Conservation (phyloP, 106 monocot species). For the Amphibolis antarctica region DNA sequence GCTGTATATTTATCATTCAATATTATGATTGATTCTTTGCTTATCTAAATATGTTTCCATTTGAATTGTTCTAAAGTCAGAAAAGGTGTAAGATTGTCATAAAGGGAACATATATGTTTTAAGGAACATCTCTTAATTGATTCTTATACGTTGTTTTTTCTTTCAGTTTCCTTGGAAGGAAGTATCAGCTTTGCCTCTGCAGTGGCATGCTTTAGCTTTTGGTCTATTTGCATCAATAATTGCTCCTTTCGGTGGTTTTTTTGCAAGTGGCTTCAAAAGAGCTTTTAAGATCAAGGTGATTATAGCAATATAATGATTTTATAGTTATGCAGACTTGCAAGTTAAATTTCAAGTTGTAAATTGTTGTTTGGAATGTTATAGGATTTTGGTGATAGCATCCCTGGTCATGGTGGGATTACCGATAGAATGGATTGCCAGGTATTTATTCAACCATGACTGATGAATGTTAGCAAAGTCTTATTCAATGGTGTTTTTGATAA, state of each 20-base stretch:
- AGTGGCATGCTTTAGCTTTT: slow-evolving; percentile 93
- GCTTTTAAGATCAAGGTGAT: slow-evolving; percentile 92
- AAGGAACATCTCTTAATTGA: not conserved
- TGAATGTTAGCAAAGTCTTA: no score
- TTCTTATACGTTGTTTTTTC: not conserved
- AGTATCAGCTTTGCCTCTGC: slow-evolving; percentile 54
- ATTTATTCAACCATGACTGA: no score
- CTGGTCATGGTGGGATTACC: slow-evolving; percentile 98
- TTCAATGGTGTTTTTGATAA: no score
- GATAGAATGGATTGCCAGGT: slow-evolving; percentile 99
- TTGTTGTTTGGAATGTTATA: slow-evolving; percentile 14
- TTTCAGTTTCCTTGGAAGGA: slow-evolving; percentile 86
- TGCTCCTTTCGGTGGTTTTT: slow-evolving; percentile 98
- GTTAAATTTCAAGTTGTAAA: not conserved
- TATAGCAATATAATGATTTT: slow-evolving; percentile 8
- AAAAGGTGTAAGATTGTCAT: not conserved
- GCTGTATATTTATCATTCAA: not conserved
- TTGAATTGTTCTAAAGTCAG: no score
- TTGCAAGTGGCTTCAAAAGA: slow-evolving; percentile 96
- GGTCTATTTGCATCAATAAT: slow-evolving; percentile 98
- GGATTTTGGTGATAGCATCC: slow-evolving; percentile 99
- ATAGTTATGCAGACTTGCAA: not conserved
- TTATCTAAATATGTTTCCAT: no score
- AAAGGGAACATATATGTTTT: not conserved
- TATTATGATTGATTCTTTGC: no score